Percentiles rank a stretch among this genome's conserved stretches.
Evolutionary conservation across 768 basidiomycete species (phyloP).

Genomic region (Chalciporus chontae): DNA sequence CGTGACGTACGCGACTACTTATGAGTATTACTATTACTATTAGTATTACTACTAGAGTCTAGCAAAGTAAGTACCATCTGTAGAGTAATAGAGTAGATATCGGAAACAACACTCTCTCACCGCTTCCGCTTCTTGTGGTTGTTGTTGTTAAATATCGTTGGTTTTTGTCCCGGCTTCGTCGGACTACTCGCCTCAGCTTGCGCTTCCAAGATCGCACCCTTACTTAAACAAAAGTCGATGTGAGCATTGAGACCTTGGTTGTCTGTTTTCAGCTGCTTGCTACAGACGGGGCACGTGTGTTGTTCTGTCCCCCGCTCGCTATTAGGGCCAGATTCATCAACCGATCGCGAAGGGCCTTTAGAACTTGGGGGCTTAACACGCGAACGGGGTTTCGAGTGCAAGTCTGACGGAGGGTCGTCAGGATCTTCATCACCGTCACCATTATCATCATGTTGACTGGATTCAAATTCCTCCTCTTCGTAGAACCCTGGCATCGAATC

Average conservation of each 20-base stretch:
- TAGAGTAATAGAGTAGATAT: too few relatives aligned
- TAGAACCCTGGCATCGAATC: conserved; percentile 52
- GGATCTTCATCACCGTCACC: conserved; percentile 9
- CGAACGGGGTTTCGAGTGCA: conserved; percentile 16
- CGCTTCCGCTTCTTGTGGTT: conserved; percentile 16
- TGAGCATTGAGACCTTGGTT: conserved; percentile 84
- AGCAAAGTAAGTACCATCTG: too few relatives aligned
- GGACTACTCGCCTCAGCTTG: conserved; percentile 36
- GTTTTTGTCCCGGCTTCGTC: conserved; percentile 9
- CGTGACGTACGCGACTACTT: neutral
- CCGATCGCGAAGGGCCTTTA: neutral
- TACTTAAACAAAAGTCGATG: conserved; percentile 85
- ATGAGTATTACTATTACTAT: neutral
- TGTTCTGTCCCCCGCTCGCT: conserved; percentile 7
- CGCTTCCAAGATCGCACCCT: conserved; percentile 70
- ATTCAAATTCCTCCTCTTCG: conserved; percentile 41
- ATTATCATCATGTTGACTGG: conserved; percentile 4
- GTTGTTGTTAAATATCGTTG: neutral
- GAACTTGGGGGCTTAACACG: neutral
- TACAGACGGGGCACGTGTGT: conserved; percentile 74
- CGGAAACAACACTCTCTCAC: neutral
- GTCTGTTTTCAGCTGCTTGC: conserved; percentile 56
- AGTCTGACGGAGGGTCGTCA: conserved; percentile 1
- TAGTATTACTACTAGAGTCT: too few relatives aligned
- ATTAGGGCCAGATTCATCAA: conserved; percentile 21